phyloP scores from a whole-genome alignment of 1,284 basidiomycete species.

The Apiotrichum brassicae region DNA sequence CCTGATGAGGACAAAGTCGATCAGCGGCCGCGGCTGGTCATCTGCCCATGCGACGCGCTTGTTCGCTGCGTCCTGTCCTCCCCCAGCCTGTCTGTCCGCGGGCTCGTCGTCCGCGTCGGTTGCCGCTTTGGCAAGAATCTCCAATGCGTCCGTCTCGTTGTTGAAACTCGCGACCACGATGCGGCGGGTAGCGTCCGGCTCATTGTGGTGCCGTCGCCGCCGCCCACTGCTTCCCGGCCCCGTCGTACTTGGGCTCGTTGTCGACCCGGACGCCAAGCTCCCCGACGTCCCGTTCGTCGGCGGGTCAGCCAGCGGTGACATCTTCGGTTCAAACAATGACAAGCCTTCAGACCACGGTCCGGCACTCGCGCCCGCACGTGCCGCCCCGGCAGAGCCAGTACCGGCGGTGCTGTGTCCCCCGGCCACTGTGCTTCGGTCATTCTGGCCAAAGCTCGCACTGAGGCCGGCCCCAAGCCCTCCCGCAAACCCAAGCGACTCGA shows the following conservation, averaged over 20 bases:
- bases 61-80: not conserved
- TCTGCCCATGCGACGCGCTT: constrained; percentile 19
- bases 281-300: constrained; percentile 15
- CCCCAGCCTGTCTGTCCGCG: constrained; percentile 12
- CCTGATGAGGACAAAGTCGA: constrained; percentile 39
- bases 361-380: not conserved
- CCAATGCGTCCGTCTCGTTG: constrained; percentile 47
- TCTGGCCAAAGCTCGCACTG: not conserved
- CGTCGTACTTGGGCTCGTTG: constrained; percentile 8
- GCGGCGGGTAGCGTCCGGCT: constrained; percentile 29
- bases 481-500: not conserved
- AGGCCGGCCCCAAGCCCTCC: not conserved
- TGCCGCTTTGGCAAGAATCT: constrained; percentile 46
- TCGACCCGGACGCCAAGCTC: constrained; percentile 21
- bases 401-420: not conserved
- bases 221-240: constrained; percentile 3
- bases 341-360: not conserved
- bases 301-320: constrained; percentile 17
- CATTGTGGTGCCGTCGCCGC: constrained; percentile 8
- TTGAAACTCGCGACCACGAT: constrained; percentile 45
- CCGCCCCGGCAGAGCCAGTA: not conserved
- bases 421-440: too few species aligned
- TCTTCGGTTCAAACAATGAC: constrained; percentile 6
- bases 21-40: constrained; percentile 18
- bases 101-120: constrained; percentile 26